phyloP scores from a whole-genome alignment of 306 rosid species.

The Malus fusca region DNA sequence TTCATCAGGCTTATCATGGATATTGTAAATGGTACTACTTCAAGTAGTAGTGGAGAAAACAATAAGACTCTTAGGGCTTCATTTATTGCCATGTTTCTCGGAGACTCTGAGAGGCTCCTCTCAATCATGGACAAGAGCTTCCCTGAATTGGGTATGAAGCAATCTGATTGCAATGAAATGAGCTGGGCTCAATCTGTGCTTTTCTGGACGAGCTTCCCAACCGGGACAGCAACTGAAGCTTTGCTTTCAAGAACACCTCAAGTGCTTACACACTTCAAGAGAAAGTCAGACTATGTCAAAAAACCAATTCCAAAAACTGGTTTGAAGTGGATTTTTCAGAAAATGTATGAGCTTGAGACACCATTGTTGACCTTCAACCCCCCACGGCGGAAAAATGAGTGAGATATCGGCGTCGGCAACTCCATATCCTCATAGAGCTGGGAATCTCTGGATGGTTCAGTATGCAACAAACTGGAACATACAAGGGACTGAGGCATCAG shows the following conservation, averaged over 20 bases:
- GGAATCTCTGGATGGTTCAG: slow-evolving; percentile 20
- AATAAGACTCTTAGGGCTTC: slow-evolving; percentile 19
- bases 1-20: slow-evolving; percentile 29
- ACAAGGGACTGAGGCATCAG: slow-evolving; percentile 3
- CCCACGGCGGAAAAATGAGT: slow-evolving; percentile 4
- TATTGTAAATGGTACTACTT: slow-evolving; percentile 3
- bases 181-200: slow-evolving; percentile 27
- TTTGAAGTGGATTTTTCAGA: slow-evolving; percentile 15
- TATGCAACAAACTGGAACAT: slow-evolving; percentile 22
- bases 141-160: slow-evolving; percentile 21
- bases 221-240: slow-evolving; percentile 8
- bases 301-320: slow-evolving; percentile 25
- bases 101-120: slow-evolving; percentile 20
- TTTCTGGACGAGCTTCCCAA: slow-evolving; percentile 21
- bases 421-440: slow-evolving; percentile 27
- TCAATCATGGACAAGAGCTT: slow-evolving; percentile 20
- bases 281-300: slow-evolving; percentile 26
- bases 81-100: slow-evolving; percentile 23
- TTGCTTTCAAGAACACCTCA: slow-evolving; percentile 22
- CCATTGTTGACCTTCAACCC: slow-evolving; percentile 24
- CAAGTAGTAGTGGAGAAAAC: neutral
- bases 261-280: slow-evolving; percentile 10
- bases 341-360: slow-evolving; percentile 11
- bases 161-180: slow-evolving; percentile 20
- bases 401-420: slow-evolving; percentile 1